These are phyloP conservation scores for Salix koriyanagi DNA, from an alignment of 345 rosid species.

Conservation along the genomic window DNA sequence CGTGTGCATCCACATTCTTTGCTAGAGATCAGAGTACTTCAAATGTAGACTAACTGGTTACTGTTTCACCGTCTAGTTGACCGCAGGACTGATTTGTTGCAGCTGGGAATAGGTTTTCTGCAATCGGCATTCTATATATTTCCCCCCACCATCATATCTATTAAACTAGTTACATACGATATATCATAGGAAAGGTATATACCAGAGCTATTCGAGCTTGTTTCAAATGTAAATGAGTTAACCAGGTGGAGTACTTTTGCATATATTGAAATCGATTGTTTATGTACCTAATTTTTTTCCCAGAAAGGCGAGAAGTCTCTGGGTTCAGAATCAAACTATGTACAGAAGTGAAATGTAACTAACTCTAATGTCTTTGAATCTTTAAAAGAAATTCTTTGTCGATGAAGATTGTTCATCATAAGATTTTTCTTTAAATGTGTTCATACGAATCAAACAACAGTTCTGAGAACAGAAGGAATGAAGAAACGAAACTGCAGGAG, in stretches of 20 bases:
- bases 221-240: slow-evolving; percentile 33
- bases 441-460: background rate
- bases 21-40: slow-evolving; percentile 10
- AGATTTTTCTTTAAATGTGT: background rate
- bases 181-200: slow-evolving; percentile 14
- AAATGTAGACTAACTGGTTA: slow-evolving; percentile 1
- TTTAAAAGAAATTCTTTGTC: background rate
- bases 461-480: no score
- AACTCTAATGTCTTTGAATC: background rate
- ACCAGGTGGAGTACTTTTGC: slow-evolving; percentile 2
- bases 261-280: slow-evolving; percentile 20
- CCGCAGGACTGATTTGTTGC: background rate
- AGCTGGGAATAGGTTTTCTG: background rate
- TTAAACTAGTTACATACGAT: slow-evolving; percentile 13
- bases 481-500: background rate
- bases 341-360: slow-evolving; percentile 10
- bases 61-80: background rate
- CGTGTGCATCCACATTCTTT: slow-evolving; percentile 14
- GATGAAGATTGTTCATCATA: background rate
- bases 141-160: slow-evolving; percentile 12
- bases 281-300: slow-evolving; percentile 10
- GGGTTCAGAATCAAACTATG: background rate
- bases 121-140: background rate
- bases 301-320: background rate
- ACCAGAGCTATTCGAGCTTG: slow-evolving; percentile 11